Evolutionary conservation across 176 grass and related monocot species (phyloP), one percentile per base, ranked within the genome.

Genomic region (Triticum monococcum): DNA sequence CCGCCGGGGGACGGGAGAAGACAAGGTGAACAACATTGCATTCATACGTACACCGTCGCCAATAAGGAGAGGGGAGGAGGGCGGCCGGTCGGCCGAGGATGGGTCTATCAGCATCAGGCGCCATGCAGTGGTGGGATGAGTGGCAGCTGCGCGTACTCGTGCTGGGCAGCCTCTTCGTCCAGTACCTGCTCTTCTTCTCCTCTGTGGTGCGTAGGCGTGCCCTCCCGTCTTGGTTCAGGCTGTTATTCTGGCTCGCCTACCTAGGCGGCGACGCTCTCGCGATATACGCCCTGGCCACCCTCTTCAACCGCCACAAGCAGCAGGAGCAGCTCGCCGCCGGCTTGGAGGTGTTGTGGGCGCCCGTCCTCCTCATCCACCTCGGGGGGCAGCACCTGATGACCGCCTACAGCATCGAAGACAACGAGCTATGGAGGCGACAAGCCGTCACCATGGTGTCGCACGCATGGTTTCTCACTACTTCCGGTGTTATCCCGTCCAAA

Each of bases 281-380:
- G 10, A 82, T 68, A 1, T 82, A 82, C 7, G 80, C 80, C 0
- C 64, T 82, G 0, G 43, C 80, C 16, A 82, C 80, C 4, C 64
- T 82, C 45, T 82, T 82, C 64, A 82, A 82, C 28, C 80, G 80
- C 8, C 26, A 82, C 2, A 60, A n/a, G 26, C 74, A 52, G 6
- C 43, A 31, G 5, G 12, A 25, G 25, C 12, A 2, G 45, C 45
- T 48, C 45, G 45, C 45, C 45, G 45, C 45, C 45, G 45, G 4
- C 12, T 22, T 73, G n/a, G 70, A 73, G 2, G 70, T 73, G 37
- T 4, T 73, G 2, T 73, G 37, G 38, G 22, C 70, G 5, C 70
- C 70, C 6, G 10, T 43, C 36, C 35, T 33, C 14, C 30, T 68
- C 14, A 33, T 68, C 28, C 64, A 68, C 64, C 64, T 68, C 7